Evolutionary conservation across 805 yeast genomes (phyloP).

Genomic region (Saturnispora halmiae): DNA sequence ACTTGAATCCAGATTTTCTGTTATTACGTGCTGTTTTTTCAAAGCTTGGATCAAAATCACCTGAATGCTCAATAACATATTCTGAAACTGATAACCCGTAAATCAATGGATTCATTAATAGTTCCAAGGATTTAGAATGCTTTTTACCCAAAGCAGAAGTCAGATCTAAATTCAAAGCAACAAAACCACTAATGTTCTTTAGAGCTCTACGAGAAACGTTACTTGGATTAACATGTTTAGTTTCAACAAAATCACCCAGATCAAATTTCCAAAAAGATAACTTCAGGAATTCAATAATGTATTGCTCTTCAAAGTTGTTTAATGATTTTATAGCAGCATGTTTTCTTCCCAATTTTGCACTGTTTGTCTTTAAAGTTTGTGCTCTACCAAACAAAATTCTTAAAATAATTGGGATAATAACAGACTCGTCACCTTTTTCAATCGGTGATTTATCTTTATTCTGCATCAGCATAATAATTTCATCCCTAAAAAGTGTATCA

Average conservation of each 20-base stretch:
- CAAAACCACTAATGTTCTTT: conserved; percentile 54
- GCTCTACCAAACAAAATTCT: conserved; percentile 83
- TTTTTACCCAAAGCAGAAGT: conserved; percentile 51
- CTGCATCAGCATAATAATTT: conserved; percentile 54
- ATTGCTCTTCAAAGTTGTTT: conserved; percentile 44
- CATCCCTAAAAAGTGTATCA: conserved; percentile 79
- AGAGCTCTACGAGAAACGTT: conserved; percentile 29
- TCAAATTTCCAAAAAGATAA: conserved; percentile 52
- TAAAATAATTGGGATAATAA: conserved; percentile 61
- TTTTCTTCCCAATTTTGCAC: conserved; percentile 63
- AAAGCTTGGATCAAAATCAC: conserved; percentile 18
- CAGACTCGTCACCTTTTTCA: conserved; percentile 49
- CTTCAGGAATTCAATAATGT: conserved; percentile 50
- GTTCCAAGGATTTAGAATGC: conserved; percentile 38
- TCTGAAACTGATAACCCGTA: conserved; percentile 50
- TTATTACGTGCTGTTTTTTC: conserved; percentile 46
- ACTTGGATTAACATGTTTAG: conserved; percentile 14
- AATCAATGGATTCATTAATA: conserved; percentile 49
- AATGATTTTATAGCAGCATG: conserved; percentile 58
- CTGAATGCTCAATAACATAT: conserved; percentile 24
- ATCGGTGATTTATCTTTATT: conserved; percentile 43
- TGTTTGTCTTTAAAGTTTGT: conserved; percentile 57
- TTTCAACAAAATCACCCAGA: conserved; percentile 28
- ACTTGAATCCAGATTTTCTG: conserved; percentile 60
- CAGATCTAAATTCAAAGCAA: conserved; percentile 49